These are phyloP conservation scores for Davidsoniella virescens DNA, from an alignment of 2,329 filamentous ascomycete genomes.

Conservation along the genomic window DNA sequence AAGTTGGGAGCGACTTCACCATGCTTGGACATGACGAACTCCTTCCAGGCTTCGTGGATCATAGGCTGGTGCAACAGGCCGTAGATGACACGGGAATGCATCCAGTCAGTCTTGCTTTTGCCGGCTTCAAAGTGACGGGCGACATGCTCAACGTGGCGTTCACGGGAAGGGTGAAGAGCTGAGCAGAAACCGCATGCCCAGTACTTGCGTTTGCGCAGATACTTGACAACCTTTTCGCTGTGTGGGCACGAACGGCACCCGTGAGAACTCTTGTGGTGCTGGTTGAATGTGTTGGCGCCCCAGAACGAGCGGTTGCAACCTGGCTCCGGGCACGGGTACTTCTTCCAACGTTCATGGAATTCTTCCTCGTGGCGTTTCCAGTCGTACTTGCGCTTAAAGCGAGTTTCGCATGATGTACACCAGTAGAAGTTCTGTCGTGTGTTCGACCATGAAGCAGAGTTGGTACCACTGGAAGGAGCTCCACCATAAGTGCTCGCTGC, in stretches of 20 bases:
- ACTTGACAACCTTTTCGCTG: conserved; percentile 46
- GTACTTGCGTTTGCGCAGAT: conserved; percentile 46
- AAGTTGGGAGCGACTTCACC: conserved; percentile 43
- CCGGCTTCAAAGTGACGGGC: conserved; percentile 49
- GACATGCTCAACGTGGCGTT: conserved; percentile 52
- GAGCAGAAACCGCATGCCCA: conserved; percentile 57
- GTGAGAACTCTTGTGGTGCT: conserved; percentile 50
- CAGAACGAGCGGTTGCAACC: conserved; percentile 51
- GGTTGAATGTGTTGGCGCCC: conserved; percentile 51
- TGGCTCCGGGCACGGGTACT: conserved; percentile 47
- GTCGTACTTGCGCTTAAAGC: conserved; percentile 51
- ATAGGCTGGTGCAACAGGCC: conserved; percentile 49
- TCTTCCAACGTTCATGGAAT: conserved; percentile 52
- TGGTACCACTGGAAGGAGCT: neutral
- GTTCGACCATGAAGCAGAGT: conserved; percentile 13
- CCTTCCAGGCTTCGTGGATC: conserved; percentile 45
- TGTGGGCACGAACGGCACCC: conserved; percentile 49
- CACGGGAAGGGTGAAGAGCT: conserved; percentile 43
- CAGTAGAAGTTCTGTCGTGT: conserved; percentile 32
- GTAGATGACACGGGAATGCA: conserved; percentile 52
- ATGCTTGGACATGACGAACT: conserved; percentile 35
- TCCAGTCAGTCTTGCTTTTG: conserved; percentile 48
- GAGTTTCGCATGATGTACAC: conserved; percentile 45
- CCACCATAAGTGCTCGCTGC: conserved; percentile 4
- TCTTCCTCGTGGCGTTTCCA: conserved; percentile 56